Base-by-base conservation (phyloP, 1,284 basidiomycete genomes). In the Austropuccinia psidii region DNA sequence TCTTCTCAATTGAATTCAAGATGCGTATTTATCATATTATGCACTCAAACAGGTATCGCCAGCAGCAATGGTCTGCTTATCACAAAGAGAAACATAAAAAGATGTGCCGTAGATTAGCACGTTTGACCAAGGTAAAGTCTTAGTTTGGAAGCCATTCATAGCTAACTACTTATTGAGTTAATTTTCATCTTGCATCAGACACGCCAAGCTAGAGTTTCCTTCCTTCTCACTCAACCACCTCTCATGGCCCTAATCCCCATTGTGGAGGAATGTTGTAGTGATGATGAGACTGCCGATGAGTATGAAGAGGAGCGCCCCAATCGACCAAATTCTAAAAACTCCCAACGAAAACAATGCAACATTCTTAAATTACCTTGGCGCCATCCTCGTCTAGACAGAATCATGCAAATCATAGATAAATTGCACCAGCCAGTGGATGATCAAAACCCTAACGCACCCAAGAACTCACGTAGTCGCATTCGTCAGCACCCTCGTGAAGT, bases 311-410 rank as follows among this genome's bases (percentile, higher is more conserved):
- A n/a, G 8, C 33, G 47, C 2, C 35, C 21, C 58, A 61, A 61
- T n/a, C 21, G 58, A 27, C 17, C n/a, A 9, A 52, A 24, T 24
- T 15, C 8, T 24, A 21, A 24, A 8, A 24, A 24, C 49, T 21
- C 49, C 11, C 19, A 52, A n/a, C 27, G 17, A n/a, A 58, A 58
- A 37, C 3, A 5, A 2, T 58, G 55, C 21, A n/a, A 35, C 4
- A 50, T 67, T 11, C 2, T 39, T 17, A n/a, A 27, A 29, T 35
- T 67, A 21, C 49, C 64, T 5, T 67, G 64, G 64, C 64, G 64
- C 21, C 47, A 67, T 54, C 64, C 64, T 39, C 49, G 64, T 9
- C 37, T 67, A 29, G 35, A 24, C 6, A 27, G 64, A 27, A 50
- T 50, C 2, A 27, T 67, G 15, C 9, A 52, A 27, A 11, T 67